Base-by-base conservation (phyloP, 2,329 filamentous ascomycete species). In the Dothiorella sarmentorum region DNA sequence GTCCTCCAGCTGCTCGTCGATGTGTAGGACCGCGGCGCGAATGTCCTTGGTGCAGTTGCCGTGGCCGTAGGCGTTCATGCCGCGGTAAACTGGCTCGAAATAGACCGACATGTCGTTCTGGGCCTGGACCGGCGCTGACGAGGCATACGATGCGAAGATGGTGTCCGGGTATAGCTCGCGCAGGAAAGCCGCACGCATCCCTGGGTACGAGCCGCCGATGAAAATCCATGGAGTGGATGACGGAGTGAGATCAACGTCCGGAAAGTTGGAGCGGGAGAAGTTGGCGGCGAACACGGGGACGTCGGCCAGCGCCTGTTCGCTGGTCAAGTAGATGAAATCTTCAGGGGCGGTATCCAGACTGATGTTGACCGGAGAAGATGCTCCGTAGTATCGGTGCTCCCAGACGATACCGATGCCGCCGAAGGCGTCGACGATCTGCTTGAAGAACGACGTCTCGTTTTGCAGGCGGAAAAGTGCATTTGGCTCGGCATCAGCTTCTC, bases 1-100 rank as follows among this genome's bases (percentile, higher is more conserved):
- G 26, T 59, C 40, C 17, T 71, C 71, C 11, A 82, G 68, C 27
- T 78, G 69, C 7, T 66, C 65, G 62, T 83, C 81, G 43, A 83
- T 78, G 62, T 80, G 80, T 24, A 68, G 61, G 35, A 81, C 69
- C 3, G 78, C 78, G 4, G 78, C 76, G 15, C 78, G 72, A 51
- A 81, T 72, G 60, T 82, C 79, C 11, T 71, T 69, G 11, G 77
- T 75, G 67, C 81, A 83, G 64, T 81, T 81, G 3, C 69, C 69
- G 24, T 68, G 75, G 15, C 74, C 73, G 38, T 71, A 67, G 2
- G 59, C 62, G 4, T 75, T 71, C 69, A 82, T 71, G 3, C 77
- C 78, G 10, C 71, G 73, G 62, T 77, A 77, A 2, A 82, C 66
- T 35, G 79, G 76, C 20, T 82, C 78, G 55, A 73, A 82, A 64